Evolutionary conservation across 108 stramenopile genomes (phyloP).

Genomic region (Cyclotella sp.): DNA sequence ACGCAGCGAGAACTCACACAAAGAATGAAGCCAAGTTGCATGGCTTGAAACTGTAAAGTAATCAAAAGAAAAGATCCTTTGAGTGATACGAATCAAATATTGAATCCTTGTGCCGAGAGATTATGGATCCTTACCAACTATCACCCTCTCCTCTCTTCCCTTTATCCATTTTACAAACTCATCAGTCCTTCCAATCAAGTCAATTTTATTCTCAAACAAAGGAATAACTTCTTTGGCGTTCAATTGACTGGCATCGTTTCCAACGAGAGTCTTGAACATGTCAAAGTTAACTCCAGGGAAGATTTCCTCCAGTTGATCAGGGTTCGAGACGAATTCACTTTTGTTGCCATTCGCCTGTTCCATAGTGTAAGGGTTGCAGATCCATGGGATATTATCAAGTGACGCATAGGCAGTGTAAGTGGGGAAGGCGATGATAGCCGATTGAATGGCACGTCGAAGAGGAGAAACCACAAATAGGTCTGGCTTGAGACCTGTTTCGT

Average conservation of each 20-base stretch:
- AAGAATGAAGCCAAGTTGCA: conserved; percentile 54
- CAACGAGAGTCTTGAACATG: conserved; percentile 24
- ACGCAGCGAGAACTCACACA: conserved; percentile 50
- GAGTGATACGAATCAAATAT: neutral
- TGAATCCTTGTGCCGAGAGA: neutral
- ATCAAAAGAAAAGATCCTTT: neutral
- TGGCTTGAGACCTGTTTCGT: conserved; percentile 47
- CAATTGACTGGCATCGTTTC: conserved; percentile 20
- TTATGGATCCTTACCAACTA: conserved; percentile 33
- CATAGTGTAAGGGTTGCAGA: conserved; percentile 50
- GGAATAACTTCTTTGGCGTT: conserved; percentile 33
- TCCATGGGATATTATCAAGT: conserved; percentile 38
- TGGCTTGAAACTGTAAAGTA: conserved; percentile 48
- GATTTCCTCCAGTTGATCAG: conserved; percentile 28
- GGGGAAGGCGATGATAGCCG: conserved; percentile 48
- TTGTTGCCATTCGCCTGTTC: conserved; percentile 55
- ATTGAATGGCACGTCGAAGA: conserved; percentile 55
- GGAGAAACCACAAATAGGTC: conserved; percentile 56
- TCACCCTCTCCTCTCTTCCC: conserved; percentile 51
- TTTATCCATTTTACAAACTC: conserved; percentile 48
- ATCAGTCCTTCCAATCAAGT: conserved; percentile 48
- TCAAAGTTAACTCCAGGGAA: conserved; percentile 49
- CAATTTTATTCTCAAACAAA: conserved; percentile 50
- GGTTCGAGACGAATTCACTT: conserved; percentile 37
- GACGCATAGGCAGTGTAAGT: conserved; percentile 33